Conservation (phyloP, 2,329 filamentous ascomycete species). For the Xylaria digitata region DNA sequence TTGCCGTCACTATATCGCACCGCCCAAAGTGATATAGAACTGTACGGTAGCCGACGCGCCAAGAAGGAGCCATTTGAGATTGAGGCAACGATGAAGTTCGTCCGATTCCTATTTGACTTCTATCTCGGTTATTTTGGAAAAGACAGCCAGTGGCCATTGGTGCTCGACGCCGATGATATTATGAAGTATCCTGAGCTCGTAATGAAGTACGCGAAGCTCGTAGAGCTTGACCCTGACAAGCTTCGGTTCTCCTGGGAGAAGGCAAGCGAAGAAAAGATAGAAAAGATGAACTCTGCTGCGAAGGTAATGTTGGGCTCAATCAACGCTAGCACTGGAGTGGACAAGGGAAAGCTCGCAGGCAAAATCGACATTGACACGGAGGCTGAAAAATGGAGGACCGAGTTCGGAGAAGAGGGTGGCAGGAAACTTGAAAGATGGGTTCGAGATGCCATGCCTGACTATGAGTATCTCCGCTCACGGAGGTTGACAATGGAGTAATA, state of each 20-base stretch:
- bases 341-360: constrained; percentile 35
- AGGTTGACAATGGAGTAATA: constrained; percentile 23
- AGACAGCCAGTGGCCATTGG: constrained; percentile 33
- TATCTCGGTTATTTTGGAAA: constrained; percentile 30
- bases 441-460: constrained; percentile 36
- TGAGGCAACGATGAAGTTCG: constrained; percentile 33
- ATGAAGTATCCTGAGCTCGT: constrained; percentile 33
- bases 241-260: constrained; percentile 37
- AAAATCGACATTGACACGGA: constrained; percentile 33
- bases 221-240: constrained; percentile 33
- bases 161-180: constrained; percentile 39
- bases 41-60: constrained; percentile 24
- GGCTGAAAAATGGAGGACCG: constrained; percentile 35
- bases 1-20: constrained; percentile 38
- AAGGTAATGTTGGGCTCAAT: constrained; percentile 30
- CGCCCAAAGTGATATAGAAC: constrained; percentile 8
- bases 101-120: constrained; percentile 30
- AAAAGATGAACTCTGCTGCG: constrained; percentile 1
- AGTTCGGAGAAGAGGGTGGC: constrained; percentile 38
- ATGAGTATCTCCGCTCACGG: constrained; percentile 32
- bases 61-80: constrained; percentile 27
- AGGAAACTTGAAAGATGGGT: constrained; percentile 39
- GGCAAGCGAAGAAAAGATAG: constrained; percentile 24
- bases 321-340: constrained; percentile 32
- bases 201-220: constrained; percentile 34